Base-by-base conservation (phyloP, 805 yeast genomes). In the Priceomyces fermenticarens region DNA sequence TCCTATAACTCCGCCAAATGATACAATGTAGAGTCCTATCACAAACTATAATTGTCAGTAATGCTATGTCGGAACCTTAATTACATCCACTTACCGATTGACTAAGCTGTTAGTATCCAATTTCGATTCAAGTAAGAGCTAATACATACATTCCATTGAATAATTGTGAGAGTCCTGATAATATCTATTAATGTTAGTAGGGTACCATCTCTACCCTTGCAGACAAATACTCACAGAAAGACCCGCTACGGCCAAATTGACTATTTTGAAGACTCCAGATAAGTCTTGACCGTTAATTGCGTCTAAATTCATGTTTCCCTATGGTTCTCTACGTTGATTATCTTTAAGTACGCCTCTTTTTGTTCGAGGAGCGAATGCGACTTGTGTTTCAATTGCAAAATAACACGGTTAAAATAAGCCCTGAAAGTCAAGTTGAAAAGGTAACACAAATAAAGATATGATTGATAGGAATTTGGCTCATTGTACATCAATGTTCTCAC, bases 241-340 rank as follows among this genome's bases (percentile, higher is more conserved):
- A 1, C 68, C 70, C 3, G 85, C 83, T 23, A 83, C 81, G 1
- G 70, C 52, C 36, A 83, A 51, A 54, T 83, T 83, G 44, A 75
- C 71, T 10, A 67, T 68, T 43, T 67, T 75, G 57, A 78, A 79
- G 13, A 65, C 70, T 7, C 70, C 67, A 38, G 66, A 60, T 37
- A 69, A 62, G 47, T 76, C 79, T 40, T 60, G 63, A 3, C 73
- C 73, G 38, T 59, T 57, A 7, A 70, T 53, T 32, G 63, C 55
- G 45, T 73, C 80, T 40, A 72, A 66, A 52, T 67, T 72, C 69
- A 74, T 73, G 25, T 8, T 20, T 8, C 25, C 4, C 25, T 44
- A 49, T 56, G 33, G 26, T 31, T 32, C 25, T 32, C 25, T 17
- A 25, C 3, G 10, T 32, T 17, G n/a, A 15, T 8, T 20, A 5